Evolutionary conservation across 2,329 filamentous ascomycete species (phyloP).

Genomic region (Onygena corvina): DNA sequence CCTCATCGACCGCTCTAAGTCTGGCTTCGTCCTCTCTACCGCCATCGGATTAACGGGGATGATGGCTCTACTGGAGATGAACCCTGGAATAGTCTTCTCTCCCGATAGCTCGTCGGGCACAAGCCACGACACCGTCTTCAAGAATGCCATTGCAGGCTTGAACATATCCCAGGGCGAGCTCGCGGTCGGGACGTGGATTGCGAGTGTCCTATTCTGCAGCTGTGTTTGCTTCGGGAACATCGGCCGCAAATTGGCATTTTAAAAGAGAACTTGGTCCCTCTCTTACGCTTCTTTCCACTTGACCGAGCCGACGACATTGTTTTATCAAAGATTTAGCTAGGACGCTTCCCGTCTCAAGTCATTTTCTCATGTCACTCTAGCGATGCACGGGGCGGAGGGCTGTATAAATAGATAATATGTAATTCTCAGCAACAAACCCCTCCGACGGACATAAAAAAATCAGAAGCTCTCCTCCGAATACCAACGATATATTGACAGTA

Average conservation of each 20-base stretch:
- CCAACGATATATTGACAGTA: not conserved
- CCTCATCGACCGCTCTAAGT: conserved; percentile 76
- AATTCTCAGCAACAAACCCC: too few species aligned
- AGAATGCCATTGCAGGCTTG: conserved; percentile 36
- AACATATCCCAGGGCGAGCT: conserved; percentile 26
- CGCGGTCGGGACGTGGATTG: conserved; percentile 69
- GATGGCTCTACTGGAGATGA: conserved; percentile 57
- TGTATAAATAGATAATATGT: too few species aligned
- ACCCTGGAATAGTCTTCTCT: conserved; percentile 64
- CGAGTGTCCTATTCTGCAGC: conserved; percentile 88
- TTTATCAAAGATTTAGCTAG: too few species aligned
- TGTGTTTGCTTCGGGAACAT: conserved; percentile 95
- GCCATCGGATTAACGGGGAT: conserved; percentile 64
- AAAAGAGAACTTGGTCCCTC: not conserved
- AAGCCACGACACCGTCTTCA: conserved; percentile 16
- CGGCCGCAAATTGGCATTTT: conserved; percentile 52
- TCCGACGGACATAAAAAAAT: too few species aligned
- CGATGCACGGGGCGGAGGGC: too few species aligned
- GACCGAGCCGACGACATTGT: not conserved
- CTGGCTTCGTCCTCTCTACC: conserved; percentile 69
- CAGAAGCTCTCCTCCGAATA: too few species aligned
- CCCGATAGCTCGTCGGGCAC: conserved; percentile 40
- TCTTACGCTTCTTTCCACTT: not conserved
- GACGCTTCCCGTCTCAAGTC: too few species aligned
- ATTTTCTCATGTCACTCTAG: too few species aligned